phyloP scores from a whole-genome alignment of 2,329 filamentous ascomycete species.

The Hypoxylon rubiginosum region DNA sequence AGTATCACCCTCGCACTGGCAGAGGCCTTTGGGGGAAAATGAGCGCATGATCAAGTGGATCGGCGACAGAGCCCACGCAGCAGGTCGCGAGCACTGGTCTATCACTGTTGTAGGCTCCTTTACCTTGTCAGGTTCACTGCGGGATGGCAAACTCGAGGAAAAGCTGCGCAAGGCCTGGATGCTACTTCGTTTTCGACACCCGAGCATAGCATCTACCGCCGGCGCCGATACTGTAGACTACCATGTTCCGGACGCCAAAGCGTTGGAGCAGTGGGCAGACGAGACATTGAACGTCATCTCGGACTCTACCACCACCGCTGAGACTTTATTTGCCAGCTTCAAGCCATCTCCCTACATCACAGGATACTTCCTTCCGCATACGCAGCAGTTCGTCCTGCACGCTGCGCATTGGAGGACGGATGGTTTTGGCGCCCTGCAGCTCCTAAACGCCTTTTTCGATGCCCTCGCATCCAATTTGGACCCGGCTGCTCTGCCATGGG shows the following conservation, averaged over 20 bases:
- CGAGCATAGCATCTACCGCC: conserved; percentile 13
- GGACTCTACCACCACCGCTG: neutral
- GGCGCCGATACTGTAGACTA: conserved; percentile 5
- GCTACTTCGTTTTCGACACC: conserved; percentile 14
- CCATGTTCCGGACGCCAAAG: neutral
- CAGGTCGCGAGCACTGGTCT: conserved; percentile 13
- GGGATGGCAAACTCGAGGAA: neutral
- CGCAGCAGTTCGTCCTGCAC: conserved; percentile 4
- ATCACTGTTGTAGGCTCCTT: conserved; percentile 7
- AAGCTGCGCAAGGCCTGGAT: conserved; percentile 8
- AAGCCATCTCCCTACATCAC: conserved; percentile 12
- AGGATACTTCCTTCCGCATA: conserved; percentile 1
- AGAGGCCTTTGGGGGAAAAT: conserved; percentile 20
- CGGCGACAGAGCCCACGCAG: conserved; percentile 4
- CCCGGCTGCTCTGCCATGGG: conserved; percentile 1
- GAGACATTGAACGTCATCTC: conserved; percentile 4
- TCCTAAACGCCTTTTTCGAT: conserved; percentile 25
- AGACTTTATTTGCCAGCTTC: conserved; percentile 1
- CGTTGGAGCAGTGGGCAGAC: conserved; percentile 5
- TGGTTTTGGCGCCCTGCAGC: conserved; percentile 11
- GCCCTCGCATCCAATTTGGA: conserved; percentile 6
- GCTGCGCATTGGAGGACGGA: conserved; percentile 18
- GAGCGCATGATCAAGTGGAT: conserved; percentile 24
- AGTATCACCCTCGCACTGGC: conserved; percentile 5
- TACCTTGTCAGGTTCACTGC: neutral